These are phyloP conservation scores for Lophiotrema nucula DNA, from an alignment of 495 filamentous ascomycete genomes.

Conservation along the genomic window DNA sequence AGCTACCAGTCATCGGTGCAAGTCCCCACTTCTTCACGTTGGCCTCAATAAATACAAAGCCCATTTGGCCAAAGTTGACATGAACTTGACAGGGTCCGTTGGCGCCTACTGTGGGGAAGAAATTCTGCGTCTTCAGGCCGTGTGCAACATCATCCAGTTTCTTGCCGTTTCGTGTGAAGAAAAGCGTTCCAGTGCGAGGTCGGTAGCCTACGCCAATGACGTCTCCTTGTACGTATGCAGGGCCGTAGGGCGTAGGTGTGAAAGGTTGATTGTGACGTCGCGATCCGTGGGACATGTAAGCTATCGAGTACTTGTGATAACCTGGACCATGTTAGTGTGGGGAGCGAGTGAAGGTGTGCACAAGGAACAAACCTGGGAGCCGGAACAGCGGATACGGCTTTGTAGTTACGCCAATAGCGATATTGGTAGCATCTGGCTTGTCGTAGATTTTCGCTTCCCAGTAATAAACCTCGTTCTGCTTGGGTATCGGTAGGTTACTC, in stretches of 20 bases:
- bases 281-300: conserved; percentile 82
- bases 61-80: conserved; percentile 96
- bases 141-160: conserved; percentile 94
- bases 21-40: conserved; percentile 99
- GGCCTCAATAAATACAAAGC: conserved; percentile 97
- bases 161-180: conserved; percentile 98
- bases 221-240: conserved; percentile 82
- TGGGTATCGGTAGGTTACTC: conserved; percentile 93
- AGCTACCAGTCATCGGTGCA: conserved; percentile 90
- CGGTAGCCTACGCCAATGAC: conserved; percentile 96
- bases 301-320: conserved; percentile 86
- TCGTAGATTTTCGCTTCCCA: conserved; percentile 99
- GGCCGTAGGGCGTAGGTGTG: conserved; percentile 71
- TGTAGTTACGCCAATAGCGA: conserved; percentile 89
- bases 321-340: conserved; percentile 43
- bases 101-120: conserved; percentile 93
- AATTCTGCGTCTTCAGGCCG: conserved; percentile 88
- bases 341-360: background rate
- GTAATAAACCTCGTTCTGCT: conserved; percentile 99
- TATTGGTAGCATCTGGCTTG: conserved; percentile 80
- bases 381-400: conserved; percentile 96
- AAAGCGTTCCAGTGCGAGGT: conserved; percentile 88
- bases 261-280: conserved; percentile 94
- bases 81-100: conserved; percentile 90
- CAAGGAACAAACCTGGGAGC: conserved; percentile 67